A percentile compares a stretch with the other conserved stretches of the same genome.
Conservation (phyloP, 23 red algal species). For the Gracilaria domingensis region DNA sequence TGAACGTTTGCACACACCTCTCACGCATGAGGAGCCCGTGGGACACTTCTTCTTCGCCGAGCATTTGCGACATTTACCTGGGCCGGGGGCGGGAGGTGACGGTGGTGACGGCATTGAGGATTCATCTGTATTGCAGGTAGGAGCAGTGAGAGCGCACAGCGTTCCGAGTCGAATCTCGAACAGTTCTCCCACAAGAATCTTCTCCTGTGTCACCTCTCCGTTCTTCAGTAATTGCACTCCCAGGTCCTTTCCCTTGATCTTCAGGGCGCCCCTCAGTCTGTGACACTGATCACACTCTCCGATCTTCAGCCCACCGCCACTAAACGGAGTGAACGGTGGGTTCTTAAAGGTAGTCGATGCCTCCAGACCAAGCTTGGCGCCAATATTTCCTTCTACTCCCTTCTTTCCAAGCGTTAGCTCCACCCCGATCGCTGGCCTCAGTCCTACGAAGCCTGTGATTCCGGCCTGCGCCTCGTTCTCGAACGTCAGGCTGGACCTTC, state of each 20-base stretch:
- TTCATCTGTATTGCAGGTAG: background rate
- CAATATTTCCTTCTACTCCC: constrained; percentile 22
- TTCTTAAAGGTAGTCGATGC: background rate
- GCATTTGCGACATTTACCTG: background rate
- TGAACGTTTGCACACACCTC: background rate
- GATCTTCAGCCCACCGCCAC: background rate
- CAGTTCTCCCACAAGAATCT: background rate
- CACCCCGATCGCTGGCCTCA: constrained; percentile 4
- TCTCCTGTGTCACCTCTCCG: background rate
- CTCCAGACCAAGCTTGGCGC: constrained; percentile 16
- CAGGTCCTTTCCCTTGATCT: constrained; percentile 30
- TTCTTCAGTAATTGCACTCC: constrained; percentile 9
- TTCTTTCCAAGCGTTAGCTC: background rate
- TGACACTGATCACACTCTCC: constrained; percentile 11
- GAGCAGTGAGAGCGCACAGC: background rate
- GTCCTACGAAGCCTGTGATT: background rate
- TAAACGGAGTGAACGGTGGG: constrained; percentile 25
- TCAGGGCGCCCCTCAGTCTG: background rate
- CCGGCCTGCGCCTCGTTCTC: background rate
- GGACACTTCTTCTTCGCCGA: background rate
- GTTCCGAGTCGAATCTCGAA: constrained; percentile 37
- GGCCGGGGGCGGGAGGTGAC: too few relatives aligned
- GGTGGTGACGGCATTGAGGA: too few relatives aligned
- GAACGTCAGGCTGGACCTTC: background rate
- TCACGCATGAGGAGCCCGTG: background rate